phyloP scores from a whole-genome alignment of 176 grass and related monocot genomes.

The Hordeum marinum region DNA sequence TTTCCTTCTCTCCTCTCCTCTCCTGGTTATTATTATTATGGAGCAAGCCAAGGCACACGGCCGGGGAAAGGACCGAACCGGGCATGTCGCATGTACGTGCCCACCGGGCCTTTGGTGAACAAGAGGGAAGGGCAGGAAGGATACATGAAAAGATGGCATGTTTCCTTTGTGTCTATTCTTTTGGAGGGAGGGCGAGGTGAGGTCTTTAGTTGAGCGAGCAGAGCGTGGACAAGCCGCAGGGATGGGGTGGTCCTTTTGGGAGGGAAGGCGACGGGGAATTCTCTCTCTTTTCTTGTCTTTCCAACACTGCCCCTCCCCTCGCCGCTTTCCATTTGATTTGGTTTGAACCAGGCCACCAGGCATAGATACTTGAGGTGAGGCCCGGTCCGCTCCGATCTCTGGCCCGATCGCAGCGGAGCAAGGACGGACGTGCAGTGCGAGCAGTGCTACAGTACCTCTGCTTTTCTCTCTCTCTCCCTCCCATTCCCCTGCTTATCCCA shows the following conservation, averaged over 20 bases:
- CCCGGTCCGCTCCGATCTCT: background rate
- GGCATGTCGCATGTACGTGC: background rate
- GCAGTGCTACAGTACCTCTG: background rate
- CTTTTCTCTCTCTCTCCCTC: background rate
- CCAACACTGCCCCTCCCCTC: background rate
- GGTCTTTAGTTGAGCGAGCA: background rate
- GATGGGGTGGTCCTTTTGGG: slow-evolving; percentile 7
- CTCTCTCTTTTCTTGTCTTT: background rate
- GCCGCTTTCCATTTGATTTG: background rate
- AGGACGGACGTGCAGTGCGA: background rate
- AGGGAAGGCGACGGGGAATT: slow-evolving; percentile 26
- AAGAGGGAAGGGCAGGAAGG: background rate
- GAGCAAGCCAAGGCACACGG: background rate
- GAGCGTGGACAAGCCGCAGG: background rate
- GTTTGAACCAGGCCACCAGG: background rate
- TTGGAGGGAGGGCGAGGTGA: background rate
- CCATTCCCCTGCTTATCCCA: background rate
- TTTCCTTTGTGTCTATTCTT: slow-evolving; percentile 34
- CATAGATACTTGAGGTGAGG: background rate
- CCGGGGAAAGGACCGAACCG: background rate
- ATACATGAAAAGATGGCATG: slow-evolving; percentile 36
- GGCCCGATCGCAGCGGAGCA: background rate
- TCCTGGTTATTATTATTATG: background rate
- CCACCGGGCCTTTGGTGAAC: background rate
- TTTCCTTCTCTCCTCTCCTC: background rate